Evolutionary conservation across 2,329 filamentous ascomycete species (phyloP), one percentile per base, ranked within the genome.

Genomic region (Lachnellula cervina): DNA sequence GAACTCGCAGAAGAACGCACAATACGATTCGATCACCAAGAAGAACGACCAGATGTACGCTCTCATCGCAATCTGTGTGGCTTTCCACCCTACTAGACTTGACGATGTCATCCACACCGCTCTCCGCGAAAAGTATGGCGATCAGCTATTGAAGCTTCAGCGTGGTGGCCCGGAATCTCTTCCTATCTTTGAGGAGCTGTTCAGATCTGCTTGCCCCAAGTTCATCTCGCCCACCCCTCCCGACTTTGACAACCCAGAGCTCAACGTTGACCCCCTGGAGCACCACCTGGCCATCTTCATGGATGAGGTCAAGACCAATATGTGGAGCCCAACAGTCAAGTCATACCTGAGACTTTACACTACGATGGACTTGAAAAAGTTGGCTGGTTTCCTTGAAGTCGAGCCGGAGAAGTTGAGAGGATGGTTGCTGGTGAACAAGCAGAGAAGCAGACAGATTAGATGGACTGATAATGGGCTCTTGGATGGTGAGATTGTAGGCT

Each of bases 41-140:
- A 97, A 97, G 86, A 97, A 96, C 76, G 94, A 99, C 75, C 94
- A 99, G 81, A 97, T 99, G 93, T 97, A 97, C 74, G 94, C 94
- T 40, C 84, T 99, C 65, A 95, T 99, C 68, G 93, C 94, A 74
- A 97, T 99, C 78, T 99, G 94, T 76, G 92, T 97, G 56, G 92
- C 94, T 63, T 96, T 99, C 82, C 89, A 96, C 77, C 94, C 94
- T 57, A 97, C 93, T 55, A 86, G 94, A 67, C 85, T 99, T 68
- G 94, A 99, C 73, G 94, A 99, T 80, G 97, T 93, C 71, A 97
- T 99, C 78, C 94, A 99, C 85, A 95, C 90, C 59, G 91, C 93
- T 61, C 86, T 99, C 53, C 87, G 94, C 62, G 94, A 99, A 82
- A 99, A 99, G 85, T 99, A 97, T 76, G 94, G 94, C 69, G 94